Evolutionary conservation across 495 filamentous ascomycete genomes (phyloP).

Genomic region (Chaetomium tenue): DNA sequence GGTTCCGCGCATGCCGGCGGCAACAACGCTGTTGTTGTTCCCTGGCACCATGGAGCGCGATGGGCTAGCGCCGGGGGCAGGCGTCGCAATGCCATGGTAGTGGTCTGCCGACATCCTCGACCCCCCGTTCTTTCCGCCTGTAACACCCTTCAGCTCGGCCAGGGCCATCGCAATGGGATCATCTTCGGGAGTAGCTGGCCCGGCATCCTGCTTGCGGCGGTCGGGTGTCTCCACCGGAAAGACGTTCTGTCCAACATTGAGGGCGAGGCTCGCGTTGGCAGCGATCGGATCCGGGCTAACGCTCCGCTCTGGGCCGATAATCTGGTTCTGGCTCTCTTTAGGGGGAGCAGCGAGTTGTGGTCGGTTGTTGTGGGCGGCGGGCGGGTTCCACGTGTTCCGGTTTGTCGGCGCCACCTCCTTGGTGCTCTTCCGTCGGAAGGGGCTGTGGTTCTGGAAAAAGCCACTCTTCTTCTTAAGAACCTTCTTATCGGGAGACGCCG

Average conservation of each 20-base stretch:
- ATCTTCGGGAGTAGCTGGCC: slow-evolving; percentile 43
- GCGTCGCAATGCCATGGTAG: slow-evolving; percentile 86
- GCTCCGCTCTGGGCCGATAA: slow-evolving; percentile 44
- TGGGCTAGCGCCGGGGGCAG: slow-evolving; percentile 56
- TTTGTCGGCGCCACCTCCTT: slow-evolving; percentile 58
- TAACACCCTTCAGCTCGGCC: slow-evolving; percentile 84
- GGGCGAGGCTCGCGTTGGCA: slow-evolving; percentile 85
- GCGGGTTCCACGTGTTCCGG: slow-evolving; percentile 58
- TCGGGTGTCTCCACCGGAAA: slow-evolving; percentile 93
- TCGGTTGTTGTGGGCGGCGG: slow-evolving; percentile 21
- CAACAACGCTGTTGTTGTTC: slow-evolving; percentile 41
- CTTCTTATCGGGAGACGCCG: slow-evolving; percentile 59
- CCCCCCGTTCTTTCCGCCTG: slow-evolving; percentile 36
- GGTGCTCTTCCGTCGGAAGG: slow-evolving; percentile 86
- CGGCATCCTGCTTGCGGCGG: slow-evolving; percentile 35
- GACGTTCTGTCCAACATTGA: slow-evolving; percentile 96
- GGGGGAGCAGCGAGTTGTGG: slow-evolving; percentile 29
- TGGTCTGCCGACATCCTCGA: slow-evolving; percentile 92
- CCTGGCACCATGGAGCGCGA: slow-evolving; percentile 38
- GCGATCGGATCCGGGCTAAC: slow-evolving; percentile 83
- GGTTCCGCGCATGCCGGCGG: slow-evolving; percentile 60
- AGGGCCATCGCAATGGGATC: slow-evolving; percentile 93
- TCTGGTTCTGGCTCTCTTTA: slow-evolving; percentile 26
- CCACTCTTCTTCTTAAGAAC: slow-evolving; percentile 79
- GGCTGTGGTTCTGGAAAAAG: slow-evolving; percentile 91